Evolutionary conservation across 192 early-diverging fungal species (phyloP).

Genomic region (Lobosporangium transversale): DNA sequence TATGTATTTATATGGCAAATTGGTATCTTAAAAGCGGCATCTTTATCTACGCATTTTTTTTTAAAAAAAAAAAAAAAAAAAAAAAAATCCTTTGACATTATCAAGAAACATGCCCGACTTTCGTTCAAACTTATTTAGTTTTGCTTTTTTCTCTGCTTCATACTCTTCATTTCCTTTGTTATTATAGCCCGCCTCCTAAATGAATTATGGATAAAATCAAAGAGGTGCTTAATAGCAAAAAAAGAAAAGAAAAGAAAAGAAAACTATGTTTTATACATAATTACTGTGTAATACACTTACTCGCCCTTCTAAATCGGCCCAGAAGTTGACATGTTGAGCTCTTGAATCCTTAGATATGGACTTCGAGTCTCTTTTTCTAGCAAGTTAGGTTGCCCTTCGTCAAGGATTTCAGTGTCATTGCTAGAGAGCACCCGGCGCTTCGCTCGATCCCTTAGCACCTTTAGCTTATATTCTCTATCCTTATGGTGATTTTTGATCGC

Average conservation of each 20-base stretch:
- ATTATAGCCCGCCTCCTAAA: too few species aligned
- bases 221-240: too few species aligned
- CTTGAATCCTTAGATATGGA: conserved; percentile 9
- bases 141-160: neutral
- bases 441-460: conserved; percentile 60
- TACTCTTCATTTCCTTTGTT: neutral
- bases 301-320: conserved; percentile 63
- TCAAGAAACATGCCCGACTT: neutral
- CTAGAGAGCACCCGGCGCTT: conserved; percentile 18
- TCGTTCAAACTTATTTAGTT: neutral
- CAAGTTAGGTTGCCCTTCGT: too few species aligned
- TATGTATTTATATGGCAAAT: neutral
- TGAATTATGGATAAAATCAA: too few species aligned
- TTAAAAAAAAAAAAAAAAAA: neutral
- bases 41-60: too few species aligned
- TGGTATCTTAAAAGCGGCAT: too few species aligned
- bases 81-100: neutral
- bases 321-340: conserved; percentile 67
- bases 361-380: too few species aligned
- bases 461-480: conserved; percentile 72
- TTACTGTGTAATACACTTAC: too few species aligned
- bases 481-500: conserved; percentile 3
- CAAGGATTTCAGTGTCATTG: conserved; percentile 5
- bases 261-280: too few species aligned
- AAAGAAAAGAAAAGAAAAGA: too few species aligned